Evolutionary conservation across 192 early-diverging fungal species (phyloP).

Genomic region (Mortierella alpina): DNA sequence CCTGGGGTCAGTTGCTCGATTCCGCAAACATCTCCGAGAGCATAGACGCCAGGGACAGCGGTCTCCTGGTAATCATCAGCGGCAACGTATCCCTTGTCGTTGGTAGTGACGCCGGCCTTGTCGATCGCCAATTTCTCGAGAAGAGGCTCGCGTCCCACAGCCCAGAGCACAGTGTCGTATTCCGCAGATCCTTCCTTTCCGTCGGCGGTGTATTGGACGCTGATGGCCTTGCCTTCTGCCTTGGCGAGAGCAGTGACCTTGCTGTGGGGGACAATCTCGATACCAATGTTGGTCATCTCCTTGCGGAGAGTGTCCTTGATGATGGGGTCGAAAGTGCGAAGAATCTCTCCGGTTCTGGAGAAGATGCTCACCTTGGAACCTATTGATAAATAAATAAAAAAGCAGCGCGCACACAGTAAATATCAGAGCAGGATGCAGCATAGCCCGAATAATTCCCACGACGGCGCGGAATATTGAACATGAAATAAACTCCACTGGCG

Average conservation of each 20-base stretch:
- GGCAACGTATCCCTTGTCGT: slow-evolving; percentile 78
- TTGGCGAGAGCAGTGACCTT: slow-evolving; percentile 73
- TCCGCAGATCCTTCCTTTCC: slow-evolving; percentile 61
- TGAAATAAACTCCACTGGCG: neutral
- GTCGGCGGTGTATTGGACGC: slow-evolving; percentile 59
- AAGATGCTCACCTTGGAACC: slow-evolving; percentile 81
- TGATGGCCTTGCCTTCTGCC: slow-evolving; percentile 57
- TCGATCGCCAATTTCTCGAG: slow-evolving; percentile 77
- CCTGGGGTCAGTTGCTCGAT: slow-evolving; percentile 91
- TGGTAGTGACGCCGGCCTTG: slow-evolving; percentile 68
- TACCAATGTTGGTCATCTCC: slow-evolving; percentile 80
- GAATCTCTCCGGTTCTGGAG: slow-evolving; percentile 86
- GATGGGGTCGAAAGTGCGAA: slow-evolving; percentile 87
- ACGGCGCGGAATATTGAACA: neutral
- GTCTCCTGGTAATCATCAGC: slow-evolving; percentile 94
- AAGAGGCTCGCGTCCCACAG: slow-evolving; percentile 88
- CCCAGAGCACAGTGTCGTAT: slow-evolving; percentile 92
- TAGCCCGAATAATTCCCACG: too few species aligned
- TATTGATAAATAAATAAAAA: neutral
- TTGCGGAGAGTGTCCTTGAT: slow-evolving; percentile 84
- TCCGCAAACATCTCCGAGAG: slow-evolving; percentile 96
- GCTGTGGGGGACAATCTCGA: slow-evolving; percentile 81
- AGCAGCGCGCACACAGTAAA: too few species aligned
- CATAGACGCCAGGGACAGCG: slow-evolving; percentile 72
- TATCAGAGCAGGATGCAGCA: too few species aligned